phyloP scores from a whole-genome alignment of 495 filamentous ascomycete genomes.

The Wilcoxina mikolae region DNA sequence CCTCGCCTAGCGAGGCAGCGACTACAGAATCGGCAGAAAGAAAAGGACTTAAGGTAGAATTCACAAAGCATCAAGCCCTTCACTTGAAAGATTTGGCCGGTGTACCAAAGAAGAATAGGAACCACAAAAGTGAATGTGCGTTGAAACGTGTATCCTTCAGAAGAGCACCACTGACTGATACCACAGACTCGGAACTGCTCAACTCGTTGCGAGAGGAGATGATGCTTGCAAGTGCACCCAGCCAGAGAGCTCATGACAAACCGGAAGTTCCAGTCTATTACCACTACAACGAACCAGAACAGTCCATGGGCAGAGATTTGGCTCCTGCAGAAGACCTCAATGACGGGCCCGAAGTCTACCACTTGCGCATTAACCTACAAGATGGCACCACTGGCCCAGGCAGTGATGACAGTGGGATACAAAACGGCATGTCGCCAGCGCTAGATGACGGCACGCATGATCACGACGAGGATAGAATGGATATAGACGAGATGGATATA shows the following conservation, averaged over 20 bases:
- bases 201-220: conserved; percentile 5
- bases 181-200: conserved; percentile 3
- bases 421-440: neutral
- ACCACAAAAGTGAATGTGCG: conserved; percentile 1
- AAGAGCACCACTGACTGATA: neutral
- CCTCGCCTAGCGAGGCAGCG: neutral
- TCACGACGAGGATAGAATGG: neutral
- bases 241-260: neutral
- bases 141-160: neutral
- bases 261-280: neutral
- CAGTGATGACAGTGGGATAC: neutral
- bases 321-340: neutral
- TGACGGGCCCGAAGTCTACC: conserved; percentile 1
- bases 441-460: neutral
- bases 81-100: conserved; percentile 2
- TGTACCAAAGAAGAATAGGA: neutral
- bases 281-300: neutral
- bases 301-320: neutral
- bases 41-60: conserved; percentile 1
- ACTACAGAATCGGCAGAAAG: neutral
- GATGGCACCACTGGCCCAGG: neutral
- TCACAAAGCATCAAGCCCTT: neutral
- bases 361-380: neutral
- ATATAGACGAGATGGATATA: neutral
- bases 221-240: conserved; percentile 6